A percentile compares a stretch with the other conserved stretches of the same genome.
Conservation (phyloP, 495 filamentous ascomycete species). For the Parathielavia appendiculata region DNA sequence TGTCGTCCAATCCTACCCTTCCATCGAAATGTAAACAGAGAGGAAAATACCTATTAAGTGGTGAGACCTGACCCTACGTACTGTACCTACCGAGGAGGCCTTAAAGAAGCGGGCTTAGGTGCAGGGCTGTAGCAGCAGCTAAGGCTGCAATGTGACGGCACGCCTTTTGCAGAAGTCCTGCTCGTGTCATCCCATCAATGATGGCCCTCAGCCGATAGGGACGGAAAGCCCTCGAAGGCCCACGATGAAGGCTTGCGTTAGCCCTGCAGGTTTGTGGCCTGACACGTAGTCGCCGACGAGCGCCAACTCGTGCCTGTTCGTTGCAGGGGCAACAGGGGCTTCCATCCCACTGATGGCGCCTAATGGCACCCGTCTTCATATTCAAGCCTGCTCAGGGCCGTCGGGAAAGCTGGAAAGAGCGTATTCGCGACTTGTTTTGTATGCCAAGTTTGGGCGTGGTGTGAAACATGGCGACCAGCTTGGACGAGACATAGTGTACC, state of each 20-base stretch:
- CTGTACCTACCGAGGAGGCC: too few species aligned
- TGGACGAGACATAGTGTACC: neutral
- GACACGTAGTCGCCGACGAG: slow-evolving; percentile 18
- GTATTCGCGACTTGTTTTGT: neutral
- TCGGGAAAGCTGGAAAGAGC: neutral
- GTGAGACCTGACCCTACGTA: neutral
- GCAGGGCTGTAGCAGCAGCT: slow-evolving; percentile 3
- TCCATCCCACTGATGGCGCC: neutral
- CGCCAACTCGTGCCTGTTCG: neutral
- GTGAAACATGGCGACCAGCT: slow-evolving; percentile 3
- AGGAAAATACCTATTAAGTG: neutral
- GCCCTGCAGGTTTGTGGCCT: slow-evolving; percentile 5
- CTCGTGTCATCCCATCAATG: neutral
- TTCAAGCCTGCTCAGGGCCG: neutral
- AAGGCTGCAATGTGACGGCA: neutral
- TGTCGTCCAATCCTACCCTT: neutral
- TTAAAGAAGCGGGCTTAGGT: neutral
- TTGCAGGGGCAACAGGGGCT: neutral
- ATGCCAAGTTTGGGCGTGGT: neutral
- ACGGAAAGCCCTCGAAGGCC: neutral
- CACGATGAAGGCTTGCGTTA: neutral
- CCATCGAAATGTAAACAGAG: slow-evolving; percentile 4
- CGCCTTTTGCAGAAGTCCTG: neutral
- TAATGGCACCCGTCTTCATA: neutral
- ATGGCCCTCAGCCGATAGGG: slow-evolving; percentile 13